These are phyloP conservation scores for Candida ipomoeae DNA, from an alignment of 805 yeast species.

Conservation along the genomic window DNA sequence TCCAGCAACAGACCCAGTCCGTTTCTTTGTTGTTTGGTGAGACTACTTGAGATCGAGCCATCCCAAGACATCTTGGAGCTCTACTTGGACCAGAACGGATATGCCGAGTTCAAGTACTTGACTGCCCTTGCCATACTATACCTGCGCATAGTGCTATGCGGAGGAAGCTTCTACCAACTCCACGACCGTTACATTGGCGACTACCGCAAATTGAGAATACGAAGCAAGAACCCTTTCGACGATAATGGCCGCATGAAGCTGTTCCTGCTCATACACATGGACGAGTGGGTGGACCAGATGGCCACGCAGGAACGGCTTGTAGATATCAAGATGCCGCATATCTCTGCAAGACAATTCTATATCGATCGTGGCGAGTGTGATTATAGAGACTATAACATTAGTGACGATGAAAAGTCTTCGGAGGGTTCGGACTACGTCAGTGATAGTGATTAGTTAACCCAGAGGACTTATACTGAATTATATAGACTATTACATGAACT, in stretches of 20 bases:
- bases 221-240: constrained; percentile 27
- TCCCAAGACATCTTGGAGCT: constrained; percentile 49
- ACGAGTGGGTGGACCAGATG: constrained; percentile 67
- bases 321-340: constrained; percentile 69
- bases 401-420: constrained; percentile 26
- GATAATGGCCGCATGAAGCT: constrained; percentile 24
- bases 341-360: constrained; percentile 39
- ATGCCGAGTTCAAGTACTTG: constrained; percentile 62
- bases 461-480: neutral
- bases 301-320: constrained; percentile 55
- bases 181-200: constrained; percentile 61
- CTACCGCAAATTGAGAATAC: constrained; percentile 58
- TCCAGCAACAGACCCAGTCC: constrained; percentile 58
- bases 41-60: constrained; percentile 77
- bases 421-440: constrained; percentile 26
- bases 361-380: constrained; percentile 40
- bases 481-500: too few relatives aligned
- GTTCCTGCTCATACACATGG: constrained; percentile 51
- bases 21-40: constrained; percentile 71
- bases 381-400: constrained; percentile 36
- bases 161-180: constrained; percentile 27
- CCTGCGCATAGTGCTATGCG: constrained; percentile 45
- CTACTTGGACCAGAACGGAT: constrained; percentile 53
- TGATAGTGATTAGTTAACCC: constrained; percentile 34
- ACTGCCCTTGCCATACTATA: constrained; percentile 69